Evolutionary conservation across 345 rosid species (phyloP), one percentile per base, ranked within the genome.

Genomic region (Populus nigra): DNA sequence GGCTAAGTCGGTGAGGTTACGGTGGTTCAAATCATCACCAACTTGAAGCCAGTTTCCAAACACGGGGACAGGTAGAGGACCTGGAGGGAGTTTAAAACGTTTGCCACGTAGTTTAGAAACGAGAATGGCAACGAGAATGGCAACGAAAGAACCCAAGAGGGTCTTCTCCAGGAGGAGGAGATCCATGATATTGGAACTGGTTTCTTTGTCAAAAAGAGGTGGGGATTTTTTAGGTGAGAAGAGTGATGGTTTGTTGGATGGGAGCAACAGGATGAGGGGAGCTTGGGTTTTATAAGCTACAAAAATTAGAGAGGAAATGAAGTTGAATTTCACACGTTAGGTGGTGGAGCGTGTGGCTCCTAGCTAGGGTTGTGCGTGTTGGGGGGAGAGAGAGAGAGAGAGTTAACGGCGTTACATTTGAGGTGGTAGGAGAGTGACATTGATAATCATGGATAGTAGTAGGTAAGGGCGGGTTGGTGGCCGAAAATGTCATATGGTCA

Each of bases 31-130:
- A 81, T 96, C 99, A 68, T 96, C 98, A 31, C 99, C 99, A 50
- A 96, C 99, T 62, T 96, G 98, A n/a, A 96, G 91, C 99, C 99
- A 96, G 86, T 96, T 96, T 15, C 99, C 99, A 81, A 96, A 92
- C 1, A 94, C 73, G 0, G 99, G 99, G 16, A 96, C 86, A 3
- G 99, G 92, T 5, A 90, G 8, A 7, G 99, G 99, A 6, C 98
- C 99, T 0, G 99, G 99, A 1, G 99, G 99, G 10, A 96, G 90
- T 86, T 89, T 90, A 83, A 88, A 89, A 18, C 87, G 88, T 86
- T 90, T 96, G 68, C 99, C 94, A 2, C 99, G 95, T 49, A 96
- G 81, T 75, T 90, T 94, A 27, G 98, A 89, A 71, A 96, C 72
- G n/a, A 86, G 68, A 62, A 88, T 90, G 62, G 99, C 97, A 8